Evolutionary conservation across 768 basidiomycete species (phyloP).

Genomic region (Boletus barrowsii): DNA sequence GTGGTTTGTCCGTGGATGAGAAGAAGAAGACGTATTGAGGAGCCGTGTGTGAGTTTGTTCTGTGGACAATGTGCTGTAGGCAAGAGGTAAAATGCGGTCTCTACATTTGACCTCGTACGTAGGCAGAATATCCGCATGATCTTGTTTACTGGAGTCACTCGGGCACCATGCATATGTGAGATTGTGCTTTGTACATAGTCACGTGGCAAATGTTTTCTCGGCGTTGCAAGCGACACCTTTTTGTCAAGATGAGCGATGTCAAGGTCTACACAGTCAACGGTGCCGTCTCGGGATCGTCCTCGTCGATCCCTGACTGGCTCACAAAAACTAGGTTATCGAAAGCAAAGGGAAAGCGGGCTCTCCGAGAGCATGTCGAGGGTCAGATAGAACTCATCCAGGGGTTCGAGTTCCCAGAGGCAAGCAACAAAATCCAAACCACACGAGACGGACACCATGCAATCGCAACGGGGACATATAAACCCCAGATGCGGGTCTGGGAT

Average conservation of each 20-base stretch:
- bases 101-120: conserved; percentile 17
- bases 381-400: conserved; percentile 91
- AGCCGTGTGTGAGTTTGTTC: neutral
- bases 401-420: conserved; percentile 96
- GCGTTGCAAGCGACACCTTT: neutral
- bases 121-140: conserved; percentile 13
- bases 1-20: conserved; percentile 96
- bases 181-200: conserved; percentile 5
- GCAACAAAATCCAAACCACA: conserved; percentile 87
- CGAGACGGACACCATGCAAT: conserved; percentile 89
- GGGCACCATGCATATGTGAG: neutral
- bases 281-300: conserved; percentile 79
- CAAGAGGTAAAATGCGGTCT: conserved; percentile 9
- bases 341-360: conserved; percentile 55
- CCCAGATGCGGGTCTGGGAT: conserved; percentile 95
- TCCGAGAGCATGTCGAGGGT: conserved; percentile 74
- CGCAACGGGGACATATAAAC: conserved; percentile 97
- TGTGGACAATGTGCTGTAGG: neutral
- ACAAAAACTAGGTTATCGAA: conserved; percentile 62
- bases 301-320: conserved; percentile 94
- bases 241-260: conserved; percentile 39
- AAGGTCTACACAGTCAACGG: conserved; percentile 98
- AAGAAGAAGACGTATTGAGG: conserved; percentile 92
- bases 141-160: conserved; percentile 9
- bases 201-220: conserved; percentile 10